Percentiles rank a stretch among this genome's conserved stretches.
phyloP scores from a whole-genome alignment of 2,329 filamentous ascomycete species.

The Reticulascus tulasneorum region DNA sequence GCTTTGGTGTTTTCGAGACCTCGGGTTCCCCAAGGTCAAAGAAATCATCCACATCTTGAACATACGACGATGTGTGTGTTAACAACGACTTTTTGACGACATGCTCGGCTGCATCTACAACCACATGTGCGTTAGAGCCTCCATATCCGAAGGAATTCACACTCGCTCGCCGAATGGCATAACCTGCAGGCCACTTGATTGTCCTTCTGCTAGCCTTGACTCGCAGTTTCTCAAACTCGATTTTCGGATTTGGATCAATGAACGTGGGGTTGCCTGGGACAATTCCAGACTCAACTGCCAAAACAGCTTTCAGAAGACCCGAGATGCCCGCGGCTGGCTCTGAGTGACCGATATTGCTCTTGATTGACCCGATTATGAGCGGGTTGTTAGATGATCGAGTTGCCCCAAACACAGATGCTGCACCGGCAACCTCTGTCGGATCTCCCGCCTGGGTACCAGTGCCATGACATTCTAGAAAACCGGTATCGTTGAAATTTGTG shows the following conservation, averaged over 20 bases:
- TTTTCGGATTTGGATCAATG: constrained; percentile 32
- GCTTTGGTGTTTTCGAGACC: constrained; percentile 11
- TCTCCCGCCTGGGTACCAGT: constrained; percentile 36
- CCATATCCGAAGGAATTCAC: constrained; percentile 24
- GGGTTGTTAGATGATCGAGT: constrained; percentile 6
- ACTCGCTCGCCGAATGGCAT: constrained; percentile 9
- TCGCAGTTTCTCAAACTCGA: constrained; percentile 34
- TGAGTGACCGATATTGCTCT: constrained; percentile 27
- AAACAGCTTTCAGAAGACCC: constrained; percentile 22
- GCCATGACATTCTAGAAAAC: constrained; percentile 34
- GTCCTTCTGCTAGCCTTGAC: background rate
- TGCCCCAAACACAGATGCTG: constrained; percentile 19
- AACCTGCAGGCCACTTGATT: background rate
- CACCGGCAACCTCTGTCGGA: constrained; percentile 27
- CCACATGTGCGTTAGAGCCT: constrained; percentile 20
- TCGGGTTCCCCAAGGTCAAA: background rate
- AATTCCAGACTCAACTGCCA: constrained; percentile 19
- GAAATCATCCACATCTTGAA: background rate
- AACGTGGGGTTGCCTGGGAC: constrained; percentile 20
- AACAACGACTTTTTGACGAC: constrained; percentile 11
- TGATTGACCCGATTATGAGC: constrained; percentile 25
- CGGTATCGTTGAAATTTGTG: constrained; percentile 13
- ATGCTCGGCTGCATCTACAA: constrained; percentile 14
- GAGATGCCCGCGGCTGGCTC: constrained; percentile 24
- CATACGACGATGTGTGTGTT: background rate